These are phyloP conservation scores for Amanita brunnescens DNA, from an alignment of 768 basidiomycete species.

Conservation along the genomic window DNA sequence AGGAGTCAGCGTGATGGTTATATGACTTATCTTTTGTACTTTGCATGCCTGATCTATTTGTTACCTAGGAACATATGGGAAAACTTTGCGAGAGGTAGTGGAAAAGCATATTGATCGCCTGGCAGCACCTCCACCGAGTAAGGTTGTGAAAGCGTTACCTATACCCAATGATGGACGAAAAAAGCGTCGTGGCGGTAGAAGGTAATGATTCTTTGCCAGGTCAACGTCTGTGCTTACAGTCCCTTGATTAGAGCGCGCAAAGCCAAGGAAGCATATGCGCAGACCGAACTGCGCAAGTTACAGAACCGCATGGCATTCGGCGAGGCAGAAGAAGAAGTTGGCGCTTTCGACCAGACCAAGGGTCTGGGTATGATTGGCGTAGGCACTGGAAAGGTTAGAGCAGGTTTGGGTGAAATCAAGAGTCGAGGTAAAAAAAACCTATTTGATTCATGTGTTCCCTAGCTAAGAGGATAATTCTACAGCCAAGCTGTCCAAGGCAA, in stretches of 20 bases:
- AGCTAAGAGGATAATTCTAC: slow-evolving; percentile 1
- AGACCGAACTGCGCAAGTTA: slow-evolving; percentile 92
- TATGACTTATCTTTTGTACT: slow-evolving; percentile 10
- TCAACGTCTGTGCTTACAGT: background rate
- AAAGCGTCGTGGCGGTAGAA: slow-evolving; percentile 91
- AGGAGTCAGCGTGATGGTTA: slow-evolving; percentile 72
- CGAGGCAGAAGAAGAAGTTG: slow-evolving; percentile 91
- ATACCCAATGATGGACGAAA: slow-evolving; percentile 93
- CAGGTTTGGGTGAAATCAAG: slow-evolving; percentile 79
- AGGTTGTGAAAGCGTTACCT: slow-evolving; percentile 88
- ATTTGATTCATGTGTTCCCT: background rate
- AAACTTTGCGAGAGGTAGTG: slow-evolving; percentile 75
- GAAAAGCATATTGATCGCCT: slow-evolving; percentile 88
- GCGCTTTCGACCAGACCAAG: slow-evolving; percentile 95
- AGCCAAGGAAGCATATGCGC: slow-evolving; percentile 96
- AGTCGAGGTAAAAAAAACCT: slow-evolving; percentile 61
- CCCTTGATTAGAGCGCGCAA: slow-evolving; percentile 67
- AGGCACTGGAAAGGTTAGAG: slow-evolving; percentile 82
- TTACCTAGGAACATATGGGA: slow-evolving; percentile 64
- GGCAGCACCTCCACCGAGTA: slow-evolving; percentile 88
- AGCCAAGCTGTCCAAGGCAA: slow-evolving; percentile 96
- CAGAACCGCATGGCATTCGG: slow-evolving; percentile 98
- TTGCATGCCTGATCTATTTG: background rate
- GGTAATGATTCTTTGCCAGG: slow-evolving; percentile 34
- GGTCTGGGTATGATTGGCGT: slow-evolving; percentile 95